Base-by-base conservation (phyloP, 192 early-diverging fungal species). In the Gigaspora rosea region DNA sequence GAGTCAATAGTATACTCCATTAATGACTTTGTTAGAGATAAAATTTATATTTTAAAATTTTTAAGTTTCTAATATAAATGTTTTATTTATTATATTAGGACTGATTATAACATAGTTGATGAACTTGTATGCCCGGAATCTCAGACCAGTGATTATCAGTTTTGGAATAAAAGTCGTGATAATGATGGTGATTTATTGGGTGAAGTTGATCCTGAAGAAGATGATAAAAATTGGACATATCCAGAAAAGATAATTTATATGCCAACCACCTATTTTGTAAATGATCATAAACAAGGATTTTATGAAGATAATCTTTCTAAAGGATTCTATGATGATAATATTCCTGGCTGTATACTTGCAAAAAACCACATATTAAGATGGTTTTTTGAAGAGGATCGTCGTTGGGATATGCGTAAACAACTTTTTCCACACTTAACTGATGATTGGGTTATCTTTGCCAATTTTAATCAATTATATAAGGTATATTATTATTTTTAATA, bases 401-500 rank as follows among this genome's bases (percentile, higher is more conserved):
- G 96, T 49, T 91, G 92, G 85, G 86, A 89, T 64, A 95, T 96
- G 94, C 91, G 96, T 36, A 86, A 86, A 61, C 91, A 95, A 78
- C 78, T 96, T 41, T 98, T 98, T 69, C 95, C 96, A 36, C 82
- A 87, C 52, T 68, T 97, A 54, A 80, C 86, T 20, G 94, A 96
- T 79, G 90, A 95, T 81, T 89, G 89, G 20, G 90, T 95, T 20
- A 96, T 98, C 66, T 96, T 94, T 90, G 95, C 96, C 69, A 96
- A 95, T 83, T 97, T 98, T 79, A 98, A 98, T 82, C 96, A 98
- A 86, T 86, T 96, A 10, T 98, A 98, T 86, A 98, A 98, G 81
- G 83, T 91, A 78, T 22, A 75, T 48, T 11, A n/a, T 51, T 18
- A 51, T 18, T 41, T 22, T 22, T 18, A 62, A 61, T 41, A 41